Percentiles rank a stretch among this genome's conserved stretches.
These are phyloP conservation scores for Aureobasidium pullulans DNA, from an alignment of 2,329 filamentous ascomycete species.

Conservation along the genomic window DNA sequence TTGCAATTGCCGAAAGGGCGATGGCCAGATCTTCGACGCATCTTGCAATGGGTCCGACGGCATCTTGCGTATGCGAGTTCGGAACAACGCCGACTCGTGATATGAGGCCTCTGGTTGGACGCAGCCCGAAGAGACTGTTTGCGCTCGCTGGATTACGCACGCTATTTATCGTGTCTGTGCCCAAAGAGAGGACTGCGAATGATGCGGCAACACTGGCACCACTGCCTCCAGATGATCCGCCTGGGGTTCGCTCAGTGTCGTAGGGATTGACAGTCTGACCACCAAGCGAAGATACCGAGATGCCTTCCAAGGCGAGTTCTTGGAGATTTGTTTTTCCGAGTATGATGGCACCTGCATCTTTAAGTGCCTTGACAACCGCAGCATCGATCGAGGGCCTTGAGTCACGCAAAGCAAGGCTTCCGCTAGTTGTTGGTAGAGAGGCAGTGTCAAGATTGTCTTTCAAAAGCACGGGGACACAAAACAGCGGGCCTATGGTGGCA, in stretches of 20 bases:
- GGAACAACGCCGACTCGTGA: slow-evolving; percentile 25
- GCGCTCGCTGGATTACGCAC: slow-evolving; percentile 55
- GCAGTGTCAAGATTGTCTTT: slow-evolving; percentile 58
- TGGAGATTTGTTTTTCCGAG: slow-evolving; percentile 40
- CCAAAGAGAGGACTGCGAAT: slow-evolving; percentile 45
- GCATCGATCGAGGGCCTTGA: slow-evolving; percentile 37
- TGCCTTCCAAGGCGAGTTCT: slow-evolving; percentile 57
- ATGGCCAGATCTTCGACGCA: slow-evolving; percentile 27
- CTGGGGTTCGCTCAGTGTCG: slow-evolving; percentile 56
- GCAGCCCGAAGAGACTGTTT: slow-evolving; percentile 52
- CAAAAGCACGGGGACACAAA: slow-evolving; percentile 55
- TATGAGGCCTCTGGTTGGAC: slow-evolving; percentile 37
- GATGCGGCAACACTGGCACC: slow-evolving; percentile 53
- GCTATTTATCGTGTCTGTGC: slow-evolving; percentile 47
- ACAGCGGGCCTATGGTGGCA: slow-evolving; percentile 42
- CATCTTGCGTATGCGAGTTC: slow-evolving; percentile 27
- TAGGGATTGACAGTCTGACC: slow-evolving; percentile 63
- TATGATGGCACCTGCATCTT: slow-evolving; percentile 27
- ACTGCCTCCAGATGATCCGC: slow-evolving; percentile 57
- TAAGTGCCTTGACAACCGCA: slow-evolving; percentile 23
- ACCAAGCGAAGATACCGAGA: slow-evolving; percentile 54
- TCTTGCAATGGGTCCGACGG: slow-evolving; percentile 25
- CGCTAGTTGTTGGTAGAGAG: slow-evolving; percentile 52
- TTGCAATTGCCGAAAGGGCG: slow-evolving; percentile 33
- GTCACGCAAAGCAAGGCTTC: slow-evolving; percentile 42